These are phyloP conservation scores for Mycena olivaceomarginata DNA, from an alignment of 768 basidiomycete genomes.

Conservation along the genomic window DNA sequence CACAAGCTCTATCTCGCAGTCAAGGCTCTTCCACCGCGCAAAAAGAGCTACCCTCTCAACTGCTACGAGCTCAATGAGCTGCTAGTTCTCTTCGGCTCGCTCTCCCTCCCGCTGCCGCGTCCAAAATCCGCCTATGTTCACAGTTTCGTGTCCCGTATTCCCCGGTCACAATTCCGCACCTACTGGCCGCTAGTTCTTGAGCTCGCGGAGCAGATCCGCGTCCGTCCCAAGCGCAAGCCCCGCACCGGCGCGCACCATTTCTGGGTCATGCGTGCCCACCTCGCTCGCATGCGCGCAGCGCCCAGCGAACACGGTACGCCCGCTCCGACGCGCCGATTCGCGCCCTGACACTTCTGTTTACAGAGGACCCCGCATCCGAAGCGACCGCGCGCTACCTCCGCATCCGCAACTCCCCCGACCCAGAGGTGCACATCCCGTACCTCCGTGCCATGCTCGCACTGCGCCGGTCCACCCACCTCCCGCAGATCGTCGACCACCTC, in stretches of 20 bases:
- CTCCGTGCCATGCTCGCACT: slow-evolving; percentile 61
- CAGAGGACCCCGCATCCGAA: slow-evolving; percentile 51
- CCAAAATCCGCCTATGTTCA: slow-evolving; percentile 54
- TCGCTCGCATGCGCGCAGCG: slow-evolving; percentile 53
- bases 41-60: slow-evolving; percentile 50
- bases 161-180: slow-evolving; percentile 42
- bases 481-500: slow-evolving; percentile 58
- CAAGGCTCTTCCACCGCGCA: slow-evolving; percentile 57
- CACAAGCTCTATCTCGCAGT: slow-evolving; percentile 61
- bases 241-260: slow-evolving; percentile 69
- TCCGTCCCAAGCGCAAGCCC: slow-evolving; percentile 25
- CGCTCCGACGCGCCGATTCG: background rate
- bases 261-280: slow-evolving; percentile 75
- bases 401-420: slow-evolving; percentile 60
- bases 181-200: slow-evolving; percentile 72
- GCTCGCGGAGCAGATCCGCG: slow-evolving; percentile 59
- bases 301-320: slow-evolving; percentile 38
- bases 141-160: slow-evolving; percentile 53
- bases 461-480: slow-evolving; percentile 50
- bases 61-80: slow-evolving; percentile 61
- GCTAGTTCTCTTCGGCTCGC: slow-evolving; percentile 69
- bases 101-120: slow-evolving; percentile 59
- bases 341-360: background rate
- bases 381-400: slow-evolving; percentile 64
- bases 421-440: slow-evolving; percentile 69